phyloP scores from a whole-genome alignment of 2,329 filamentous ascomycete genomes.

The Fusarium tricinctum region DNA sequence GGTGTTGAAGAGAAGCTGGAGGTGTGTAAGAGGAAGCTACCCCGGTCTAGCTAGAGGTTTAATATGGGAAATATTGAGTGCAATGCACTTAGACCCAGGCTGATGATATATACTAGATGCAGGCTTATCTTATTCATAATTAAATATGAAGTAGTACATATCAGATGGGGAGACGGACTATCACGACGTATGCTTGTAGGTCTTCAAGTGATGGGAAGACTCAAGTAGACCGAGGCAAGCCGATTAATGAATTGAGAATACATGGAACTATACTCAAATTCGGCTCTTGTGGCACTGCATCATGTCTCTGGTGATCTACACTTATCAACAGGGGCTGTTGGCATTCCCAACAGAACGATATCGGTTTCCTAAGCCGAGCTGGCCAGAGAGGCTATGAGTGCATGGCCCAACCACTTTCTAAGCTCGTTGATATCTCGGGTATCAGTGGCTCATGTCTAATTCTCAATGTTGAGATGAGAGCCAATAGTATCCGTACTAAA shows the following conservation, averaged over 20 bases:
- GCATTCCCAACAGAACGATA: conserved; percentile 24
- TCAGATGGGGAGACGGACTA: background rate
- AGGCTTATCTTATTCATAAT: background rate
- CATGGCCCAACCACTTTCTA: conserved; percentile 15
- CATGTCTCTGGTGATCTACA: background rate
- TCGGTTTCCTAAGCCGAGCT: conserved; percentile 25
- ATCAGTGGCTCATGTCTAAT: background rate
- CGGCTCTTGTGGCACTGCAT: conserved; percentile 7
- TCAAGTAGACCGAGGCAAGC: conserved; percentile 31
- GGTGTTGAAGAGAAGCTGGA: conserved; percentile 17
- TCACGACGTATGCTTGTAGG: background rate
- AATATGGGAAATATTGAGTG: background rate
- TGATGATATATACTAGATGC: background rate
- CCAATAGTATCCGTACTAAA: background rate
- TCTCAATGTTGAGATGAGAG: conserved; percentile 3
- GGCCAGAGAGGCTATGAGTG: background rate
- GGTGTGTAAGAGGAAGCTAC: conserved; percentile 24
- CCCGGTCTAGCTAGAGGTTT: conserved; percentile 8
- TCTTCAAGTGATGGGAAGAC: background rate
- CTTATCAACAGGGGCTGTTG: conserved; percentile 1
- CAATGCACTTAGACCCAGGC: background rate
- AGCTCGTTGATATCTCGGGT: conserved; percentile 26
- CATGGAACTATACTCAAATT: conserved; percentile 11
- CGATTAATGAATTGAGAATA: background rate
- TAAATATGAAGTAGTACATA: background rate